Percentiles rank a stretch among this genome's conserved stretches.
These are phyloP conservation scores for Amanita rimosa DNA, from an alignment of 768 basidiomycete species.

Conservation along the genomic window DNA sequence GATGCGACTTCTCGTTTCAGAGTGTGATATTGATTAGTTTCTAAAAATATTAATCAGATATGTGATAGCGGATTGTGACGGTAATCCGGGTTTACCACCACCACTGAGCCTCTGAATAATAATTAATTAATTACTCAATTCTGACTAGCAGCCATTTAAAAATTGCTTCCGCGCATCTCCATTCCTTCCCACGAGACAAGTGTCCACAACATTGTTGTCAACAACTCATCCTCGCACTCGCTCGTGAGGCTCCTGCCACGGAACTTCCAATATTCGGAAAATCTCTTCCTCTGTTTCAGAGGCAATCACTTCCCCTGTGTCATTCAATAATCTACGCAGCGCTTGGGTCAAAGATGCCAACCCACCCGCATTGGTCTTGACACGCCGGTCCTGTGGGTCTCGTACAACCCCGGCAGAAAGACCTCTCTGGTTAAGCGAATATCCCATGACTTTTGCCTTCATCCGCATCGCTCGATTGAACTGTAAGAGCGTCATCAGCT, in stretches of 20 bases:
- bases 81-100: too few relatives aligned
- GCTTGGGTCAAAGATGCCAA: too few relatives aligned
- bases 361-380: conserved; percentile 51
- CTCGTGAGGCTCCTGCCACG: conserved; percentile 77
- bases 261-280: conserved; percentile 64
- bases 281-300: conserved; percentile 85
- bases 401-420: conserved; percentile 65
- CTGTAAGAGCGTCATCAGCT: conserved; percentile 23
- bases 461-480: conserved; percentile 85
- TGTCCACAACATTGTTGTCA: background rate
- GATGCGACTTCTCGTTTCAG: too few relatives aligned
- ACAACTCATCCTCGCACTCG: conserved; percentile 35
- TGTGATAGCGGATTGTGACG: too few relatives aligned
- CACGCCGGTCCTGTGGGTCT: conserved; percentile 47
- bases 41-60: too few relatives aligned
- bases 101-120: too few relatives aligned
- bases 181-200: background rate
- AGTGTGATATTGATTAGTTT: too few relatives aligned
- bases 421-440: conserved; percentile 82
- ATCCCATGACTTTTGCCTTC: conserved; percentile 74
- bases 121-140: background rate
- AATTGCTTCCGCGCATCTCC: conserved; percentile 1
- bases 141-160: background rate
- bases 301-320: conserved; percentile 54
- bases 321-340: background rate